Evolutionary conservation across 2,329 filamentous ascomycete species (phyloP).

Genomic region (Atkinsonella hypoxylon): DNA sequence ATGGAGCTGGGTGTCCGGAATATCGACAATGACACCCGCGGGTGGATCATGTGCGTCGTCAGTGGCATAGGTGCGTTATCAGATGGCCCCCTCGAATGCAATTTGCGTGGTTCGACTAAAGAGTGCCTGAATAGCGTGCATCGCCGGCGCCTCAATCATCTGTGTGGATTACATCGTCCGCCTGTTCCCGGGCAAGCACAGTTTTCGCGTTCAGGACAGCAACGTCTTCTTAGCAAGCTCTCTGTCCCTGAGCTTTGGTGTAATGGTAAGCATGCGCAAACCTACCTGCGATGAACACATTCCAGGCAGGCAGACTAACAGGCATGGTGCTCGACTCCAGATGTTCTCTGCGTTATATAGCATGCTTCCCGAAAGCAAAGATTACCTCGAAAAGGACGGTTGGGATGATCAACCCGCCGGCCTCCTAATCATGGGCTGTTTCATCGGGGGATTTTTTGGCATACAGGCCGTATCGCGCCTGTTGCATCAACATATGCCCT

Average conservation of each 20-base stretch:
- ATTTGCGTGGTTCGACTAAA: slow-evolving; percentile 8
- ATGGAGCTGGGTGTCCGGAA: slow-evolving; percentile 26
- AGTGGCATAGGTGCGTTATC: slow-evolving; percentile 54
- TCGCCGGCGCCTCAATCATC: slow-evolving; percentile 71
- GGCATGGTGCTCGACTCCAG: slow-evolving; percentile 31
- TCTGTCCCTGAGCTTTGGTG: slow-evolving; percentile 84
- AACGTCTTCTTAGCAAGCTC: slow-evolving; percentile 80
- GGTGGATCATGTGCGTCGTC: slow-evolving; percentile 86
- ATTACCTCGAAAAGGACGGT: slow-evolving; percentile 60
- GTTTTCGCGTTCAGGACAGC: slow-evolving; percentile 83
- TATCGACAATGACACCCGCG: slow-evolving; percentile 70
- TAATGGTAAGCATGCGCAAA: slow-evolving; percentile 56
- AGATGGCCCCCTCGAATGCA: neutral
- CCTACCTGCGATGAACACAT: neutral
- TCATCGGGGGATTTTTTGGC: slow-evolving; percentile 59
- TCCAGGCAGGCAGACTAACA: neutral
- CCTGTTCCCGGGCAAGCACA: slow-evolving; percentile 56
- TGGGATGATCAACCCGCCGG: slow-evolving; percentile 56
- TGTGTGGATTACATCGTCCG: slow-evolving; percentile 73
- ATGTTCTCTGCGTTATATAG: slow-evolving; percentile 85
- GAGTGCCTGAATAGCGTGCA: slow-evolving; percentile 37
- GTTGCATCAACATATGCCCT: slow-evolving; percentile 62
- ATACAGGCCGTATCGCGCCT: slow-evolving; percentile 64
- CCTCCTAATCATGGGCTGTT: slow-evolving; percentile 56
- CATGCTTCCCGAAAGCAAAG: slow-evolving; percentile 80